These are phyloP conservation scores for Gossypium stocksii DNA, from an alignment of 345 rosid species.

Conservation along the genomic window DNA sequence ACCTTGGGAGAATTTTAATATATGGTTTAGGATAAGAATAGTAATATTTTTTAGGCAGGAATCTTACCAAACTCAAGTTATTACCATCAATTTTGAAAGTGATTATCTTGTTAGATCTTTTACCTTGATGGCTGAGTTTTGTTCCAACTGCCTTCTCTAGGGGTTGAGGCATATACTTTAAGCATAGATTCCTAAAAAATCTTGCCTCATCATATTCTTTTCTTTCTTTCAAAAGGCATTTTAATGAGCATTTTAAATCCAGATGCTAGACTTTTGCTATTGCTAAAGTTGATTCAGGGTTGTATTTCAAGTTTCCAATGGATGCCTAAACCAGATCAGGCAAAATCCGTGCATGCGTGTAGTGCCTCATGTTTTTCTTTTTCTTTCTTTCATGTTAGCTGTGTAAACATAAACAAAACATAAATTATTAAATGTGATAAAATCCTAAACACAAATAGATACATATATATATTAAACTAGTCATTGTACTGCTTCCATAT, in stretches of 20 bases:
- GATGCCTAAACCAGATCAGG: background rate
- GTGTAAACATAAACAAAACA: background rate
- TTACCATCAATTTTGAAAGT: background rate
- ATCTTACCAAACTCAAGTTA: background rate
- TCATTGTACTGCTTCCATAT: no score
- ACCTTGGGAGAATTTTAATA: background rate
- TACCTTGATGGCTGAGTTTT: background rate
- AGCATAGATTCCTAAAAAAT: background rate
- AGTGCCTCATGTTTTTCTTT: background rate
- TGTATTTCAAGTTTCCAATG: background rate
- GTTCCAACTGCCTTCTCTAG: background rate
- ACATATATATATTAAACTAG: no score
- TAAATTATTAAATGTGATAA: background rate
- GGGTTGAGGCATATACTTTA: background rate
- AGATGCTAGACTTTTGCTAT: background rate
- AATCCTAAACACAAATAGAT: no score
- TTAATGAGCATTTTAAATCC: conserved; percentile 7
- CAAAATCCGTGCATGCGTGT: background rate
- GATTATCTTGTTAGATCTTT: background rate
- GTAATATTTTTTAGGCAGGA: background rate
- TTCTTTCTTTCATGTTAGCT: background rate
- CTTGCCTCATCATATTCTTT: background rate
- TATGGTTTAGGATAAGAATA: background rate
- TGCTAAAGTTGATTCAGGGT: background rate
- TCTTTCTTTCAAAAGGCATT: background rate